These are phyloP conservation scores for Piedraia hortae DNA, from an alignment of 2,329 filamentous ascomycete genomes.

Conservation along the genomic window DNA sequence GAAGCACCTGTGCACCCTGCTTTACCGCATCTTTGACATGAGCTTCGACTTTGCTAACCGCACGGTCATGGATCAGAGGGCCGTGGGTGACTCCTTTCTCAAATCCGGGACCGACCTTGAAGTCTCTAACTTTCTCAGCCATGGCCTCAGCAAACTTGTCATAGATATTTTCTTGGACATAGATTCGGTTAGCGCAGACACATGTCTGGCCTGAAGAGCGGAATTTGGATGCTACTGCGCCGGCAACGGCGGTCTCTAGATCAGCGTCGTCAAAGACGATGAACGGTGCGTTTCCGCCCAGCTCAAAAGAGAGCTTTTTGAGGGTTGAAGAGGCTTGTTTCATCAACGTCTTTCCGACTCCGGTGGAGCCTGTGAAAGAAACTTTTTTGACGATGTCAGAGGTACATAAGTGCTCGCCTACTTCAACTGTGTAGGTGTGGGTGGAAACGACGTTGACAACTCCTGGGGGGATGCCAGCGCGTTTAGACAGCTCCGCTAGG, in stretches of 20 bases:
- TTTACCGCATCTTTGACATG: conserved; percentile 55
- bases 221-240: conserved; percentile 73
- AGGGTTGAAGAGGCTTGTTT: conserved; percentile 58
- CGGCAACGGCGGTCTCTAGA: conserved; percentile 55
- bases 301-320: conserved; percentile 72
- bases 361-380: conserved; percentile 63
- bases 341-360: conserved; percentile 53
- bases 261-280: conserved; percentile 91
- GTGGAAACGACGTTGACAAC: conserved; percentile 77
- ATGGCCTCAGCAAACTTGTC: conserved; percentile 43
- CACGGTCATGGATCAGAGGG: conserved; percentile 62
- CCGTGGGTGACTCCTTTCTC: conserved; percentile 46
- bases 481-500: conserved; percentile 57
- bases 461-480: conserved; percentile 70
- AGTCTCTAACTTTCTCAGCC: conserved; percentile 40
- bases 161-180: conserved; percentile 52
- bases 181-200: conserved; percentile 52
- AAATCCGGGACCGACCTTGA: conserved; percentile 54
- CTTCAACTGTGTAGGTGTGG: conserved; percentile 46
- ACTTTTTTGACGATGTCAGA: conserved; percentile 59
- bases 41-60: conserved; percentile 47
- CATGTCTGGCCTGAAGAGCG: conserved; percentile 87
- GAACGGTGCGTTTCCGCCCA: conserved; percentile 84
- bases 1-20: conserved; percentile 48
- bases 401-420: conserved; percentile 53